Evolutionary conservation across 805 yeast species (phyloP), one percentile per base, ranked within the genome.

Genomic region (Suhomyces sp.): DNA sequence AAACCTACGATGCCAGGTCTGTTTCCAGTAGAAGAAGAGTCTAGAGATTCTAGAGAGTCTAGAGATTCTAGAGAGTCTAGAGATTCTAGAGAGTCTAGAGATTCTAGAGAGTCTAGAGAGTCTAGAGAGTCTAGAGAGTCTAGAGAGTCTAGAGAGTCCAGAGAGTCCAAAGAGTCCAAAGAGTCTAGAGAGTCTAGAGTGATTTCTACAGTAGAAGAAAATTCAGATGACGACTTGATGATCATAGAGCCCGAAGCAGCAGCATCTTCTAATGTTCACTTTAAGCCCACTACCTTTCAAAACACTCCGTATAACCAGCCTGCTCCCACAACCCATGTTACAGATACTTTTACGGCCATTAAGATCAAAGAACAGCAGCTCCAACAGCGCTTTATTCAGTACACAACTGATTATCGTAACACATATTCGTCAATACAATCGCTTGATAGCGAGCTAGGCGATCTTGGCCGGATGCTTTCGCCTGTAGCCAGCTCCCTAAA

Each of bases 271-370:
- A 48, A 51, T 20, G 40, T 43, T 25, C 48, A 49, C 6, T 57
- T 57, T 52, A 57, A 57, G 29, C 55, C 54, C 6, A 52, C 57
- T 1, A 45, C 56, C 2, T 57, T 57, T 21, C 51, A 49, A 39
- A 17, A 24, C 13, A 39, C 48, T 22, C 21, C 12, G 24, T 51
- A 21, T 47, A 53, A 55, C 24, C 37, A 31, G 13, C 57, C 59
- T 1, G 52, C 53, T 2, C 52, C 53, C 1, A 55, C 48, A 2
- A 41, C 50, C 20, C 55, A 54, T 39, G 48, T 53, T 27, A 22
- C 45, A 6, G 51, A 53, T n/a, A 39, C 47, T 24, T 47, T 40
- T 12, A 37, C 47, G 2, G 44, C 54, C 7, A 17, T 20, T 8
- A 25, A 29, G 8, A 41, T 48, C 19, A 41, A 22, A 19, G n/a